Conservation (phyloP, 108 stramenopile species). For the Cyclostephanos invisitatus region DNA sequence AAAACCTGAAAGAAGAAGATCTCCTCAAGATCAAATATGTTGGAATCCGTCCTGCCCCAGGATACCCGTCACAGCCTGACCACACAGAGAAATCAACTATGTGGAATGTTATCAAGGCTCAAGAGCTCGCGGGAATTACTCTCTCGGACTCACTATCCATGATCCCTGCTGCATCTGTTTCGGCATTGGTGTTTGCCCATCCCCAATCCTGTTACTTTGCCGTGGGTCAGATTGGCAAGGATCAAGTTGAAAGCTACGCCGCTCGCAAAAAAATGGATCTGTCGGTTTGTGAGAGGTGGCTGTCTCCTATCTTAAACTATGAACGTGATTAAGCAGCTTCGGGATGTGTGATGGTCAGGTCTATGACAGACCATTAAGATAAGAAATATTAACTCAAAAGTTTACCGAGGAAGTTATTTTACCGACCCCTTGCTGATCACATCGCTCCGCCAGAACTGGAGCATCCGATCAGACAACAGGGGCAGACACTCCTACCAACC, state of each 20-base stretch:
- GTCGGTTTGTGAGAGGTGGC: slow-evolving; percentile 89
- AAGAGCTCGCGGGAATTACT: slow-evolving; percentile 92
- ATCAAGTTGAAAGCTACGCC: slow-evolving; percentile 98
- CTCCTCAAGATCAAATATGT: slow-evolving; percentile 99
- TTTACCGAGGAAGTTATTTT: too few relatives aligned
- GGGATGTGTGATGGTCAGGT: background rate
- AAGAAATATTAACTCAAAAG: background rate
- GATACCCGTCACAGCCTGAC: slow-evolving; percentile 99
- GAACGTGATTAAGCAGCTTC: slow-evolving; percentile 72
- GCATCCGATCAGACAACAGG: too few relatives aligned
- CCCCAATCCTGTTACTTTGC: slow-evolving; percentile 96
- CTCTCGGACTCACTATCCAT: slow-evolving; percentile 95
- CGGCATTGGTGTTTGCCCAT: slow-evolving; percentile 98
- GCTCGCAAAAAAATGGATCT: slow-evolving; percentile 91
- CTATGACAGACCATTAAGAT: background rate
- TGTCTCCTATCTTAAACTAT: slow-evolving; percentile 97
- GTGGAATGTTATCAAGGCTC: slow-evolving; percentile 95
- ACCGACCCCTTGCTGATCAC: background rate
- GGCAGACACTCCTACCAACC: too few relatives aligned
- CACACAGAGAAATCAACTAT: slow-evolving; percentile 99
- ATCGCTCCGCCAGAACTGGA: background rate
- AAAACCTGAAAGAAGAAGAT: slow-evolving; percentile 87
- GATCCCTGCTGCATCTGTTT: slow-evolving; percentile 98
- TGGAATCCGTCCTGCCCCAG: slow-evolving; percentile 99
- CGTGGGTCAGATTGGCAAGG: slow-evolving; percentile 98